Base-by-base conservation (phyloP, 345 rosid species). In the Sonneratia caseolaris region DNA sequence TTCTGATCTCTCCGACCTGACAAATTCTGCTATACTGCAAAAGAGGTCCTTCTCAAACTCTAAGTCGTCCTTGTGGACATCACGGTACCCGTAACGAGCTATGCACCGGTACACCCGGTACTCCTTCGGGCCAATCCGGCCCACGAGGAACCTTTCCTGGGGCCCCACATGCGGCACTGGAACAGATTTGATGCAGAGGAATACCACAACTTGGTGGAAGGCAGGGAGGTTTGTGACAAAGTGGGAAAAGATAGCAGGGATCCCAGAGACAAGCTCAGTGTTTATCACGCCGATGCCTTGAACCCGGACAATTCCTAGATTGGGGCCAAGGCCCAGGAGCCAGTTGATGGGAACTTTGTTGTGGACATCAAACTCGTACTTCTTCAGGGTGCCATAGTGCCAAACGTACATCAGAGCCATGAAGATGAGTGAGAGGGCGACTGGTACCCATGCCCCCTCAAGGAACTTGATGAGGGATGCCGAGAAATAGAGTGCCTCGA, bases 181-280 rank as follows among this genome's bases (percentile, higher is more conserved):
- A 70, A 95, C 99, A 0, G 97, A 92, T 78, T 95, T 95, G 56
- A 95, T 76, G 74, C 99, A 95, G 68, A 95, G 97, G 53, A 95
- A 95, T 80, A 95, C 92, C 0, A 95, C 82, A 53, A 95, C 92
- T 74, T 95, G 97, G 75, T 95, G 99, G 73, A 95, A 92, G 19
- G 99, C 99, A 0, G 99, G 99, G n/a, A 95, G 97, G 82, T 95
- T 95, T 55, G 99, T 90, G 68, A 95, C 90, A 40, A 95, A 95
- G 84, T 95, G 99, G 76, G 99, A 95, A 84, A 95, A 95, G 51
- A 95, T 89, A 3, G 97, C 97, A 0, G 99, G 99, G 74, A 95
- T 86, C 68, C 99, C 99, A 0, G 97, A 86, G 74, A 95, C 97
- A 21, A 95, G 92, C 79, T 95, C 97, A 3, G 97, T 95, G 72